Evolutionary conservation across 1,284 basidiomycete genomes (phyloP), one percentile per base, ranked within the genome.

Genomic region (Melampsora americana): DNA sequence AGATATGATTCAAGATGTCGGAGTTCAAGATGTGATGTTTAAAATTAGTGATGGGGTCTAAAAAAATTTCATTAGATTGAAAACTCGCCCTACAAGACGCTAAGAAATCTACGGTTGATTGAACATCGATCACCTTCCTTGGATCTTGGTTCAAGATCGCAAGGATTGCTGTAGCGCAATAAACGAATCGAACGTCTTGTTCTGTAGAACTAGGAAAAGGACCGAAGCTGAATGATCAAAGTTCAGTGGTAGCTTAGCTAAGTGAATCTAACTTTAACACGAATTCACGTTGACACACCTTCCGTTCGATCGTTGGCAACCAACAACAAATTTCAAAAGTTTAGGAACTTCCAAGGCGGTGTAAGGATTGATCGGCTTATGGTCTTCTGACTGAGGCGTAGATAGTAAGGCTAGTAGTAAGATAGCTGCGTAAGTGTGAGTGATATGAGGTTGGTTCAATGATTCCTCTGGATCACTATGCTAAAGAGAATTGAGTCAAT

Each of bases 361-460:
- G 53, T 61, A 88, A 85, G 80, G 95, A 87, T 23, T 95, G 84
- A 65, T 84, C 83, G 60, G 86, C 83, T 79, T 93, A 89, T 79
- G 92, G 88, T 79, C 93, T 92, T n/a, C 90, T 23, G 6, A 16
- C 14, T 39, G 44, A 20, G 66, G 70, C n/a, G 64, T 16, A 1
- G 72, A 66, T 7, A 96, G 86, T 77, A 95, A 89, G 0, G 90
- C 88, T 4, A 96, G 88, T 0, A 88, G 87, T 1, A 94, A 84
- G 2, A 96, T 82, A 0, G 93, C 92, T 0, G 92, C 92, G 81
- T 96, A 96, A 9, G 93, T 93, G 86, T 93, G 92, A 76, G 66
- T 66, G 11, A 68, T 85, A 82, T 95, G 91, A 0, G 91, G 90
- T 5, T 87, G 86, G 78, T 91, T 87, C 78, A 87, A 86, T 67